Evolutionary conservation across 768 basidiomycete genomes (phyloP).

Genomic region (Calocera cornea): DNA sequence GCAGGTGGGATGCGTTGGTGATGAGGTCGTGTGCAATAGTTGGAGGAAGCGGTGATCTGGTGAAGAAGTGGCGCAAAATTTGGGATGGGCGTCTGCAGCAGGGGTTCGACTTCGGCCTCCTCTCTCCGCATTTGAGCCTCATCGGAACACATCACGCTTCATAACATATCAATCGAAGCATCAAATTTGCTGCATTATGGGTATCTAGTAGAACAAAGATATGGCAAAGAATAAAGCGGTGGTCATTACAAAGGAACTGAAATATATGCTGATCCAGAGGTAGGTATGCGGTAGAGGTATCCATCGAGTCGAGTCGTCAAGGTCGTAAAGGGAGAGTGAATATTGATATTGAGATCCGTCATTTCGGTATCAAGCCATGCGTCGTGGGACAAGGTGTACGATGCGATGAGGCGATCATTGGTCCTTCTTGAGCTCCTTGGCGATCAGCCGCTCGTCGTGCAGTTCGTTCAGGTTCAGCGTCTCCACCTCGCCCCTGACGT

Average conservation of each 20-base stretch:
- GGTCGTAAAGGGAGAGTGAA: no score
- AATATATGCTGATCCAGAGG: background rate
- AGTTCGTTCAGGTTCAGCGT: conserved; percentile 2
- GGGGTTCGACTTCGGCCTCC: no score
- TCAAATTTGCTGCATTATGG: no score
- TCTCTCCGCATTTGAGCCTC: no score
- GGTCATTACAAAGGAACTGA: background rate
- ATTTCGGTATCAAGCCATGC: background rate
- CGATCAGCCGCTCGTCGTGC: background rate
- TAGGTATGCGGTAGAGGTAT: background rate
- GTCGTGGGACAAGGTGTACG: background rate
- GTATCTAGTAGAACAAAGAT: no score
- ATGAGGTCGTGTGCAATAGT: background rate
- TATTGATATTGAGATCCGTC: no score
- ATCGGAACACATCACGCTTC: no score
- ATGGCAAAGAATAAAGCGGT: no score
- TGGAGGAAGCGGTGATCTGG: background rate
- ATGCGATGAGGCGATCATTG: background rate
- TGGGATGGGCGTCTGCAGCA: background rate
- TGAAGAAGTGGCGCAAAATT: background rate
- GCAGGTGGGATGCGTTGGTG: background rate
- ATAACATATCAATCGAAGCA: no score
- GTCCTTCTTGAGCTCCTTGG: background rate
- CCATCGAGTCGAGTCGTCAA: no score
- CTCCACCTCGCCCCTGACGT: background rate